These are phyloP conservation scores for Vickermania ingenoplastis DNA, from an alignment of 208 protist genomes.

Conservation along the genomic window DNA sequence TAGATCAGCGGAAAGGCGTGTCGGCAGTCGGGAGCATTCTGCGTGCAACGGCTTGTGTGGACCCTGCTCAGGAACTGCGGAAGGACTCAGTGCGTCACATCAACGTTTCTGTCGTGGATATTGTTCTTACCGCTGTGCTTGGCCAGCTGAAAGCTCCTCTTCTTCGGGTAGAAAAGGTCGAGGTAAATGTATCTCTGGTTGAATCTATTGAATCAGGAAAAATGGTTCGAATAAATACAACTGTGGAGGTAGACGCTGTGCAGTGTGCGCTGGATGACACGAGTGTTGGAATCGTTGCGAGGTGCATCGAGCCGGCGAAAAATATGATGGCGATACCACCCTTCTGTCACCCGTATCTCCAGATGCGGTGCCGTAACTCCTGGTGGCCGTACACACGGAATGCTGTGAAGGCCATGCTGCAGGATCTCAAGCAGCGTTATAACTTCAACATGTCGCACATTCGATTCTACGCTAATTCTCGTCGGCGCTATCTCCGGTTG, in stretches of 20 bases:
- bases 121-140: neutral
- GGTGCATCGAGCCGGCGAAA: neutral
- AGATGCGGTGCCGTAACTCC: constrained; percentile 26
- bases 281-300: neutral
- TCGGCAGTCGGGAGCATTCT: neutral
- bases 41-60: neutral
- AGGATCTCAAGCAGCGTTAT: constrained; percentile 45
- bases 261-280: neutral
- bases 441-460: constrained; percentile 74
- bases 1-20: neutral
- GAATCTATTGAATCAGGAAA: neutral
- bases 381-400: constrained; percentile 45
- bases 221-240: neutral
- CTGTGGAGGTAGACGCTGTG: neutral
- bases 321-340: neutral
- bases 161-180: neutral
- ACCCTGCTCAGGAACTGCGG: neutral
- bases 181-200: neutral
- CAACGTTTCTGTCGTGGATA: neutral
- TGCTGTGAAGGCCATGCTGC: constrained; percentile 40
- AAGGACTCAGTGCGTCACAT: neutral
- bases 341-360: constrained; percentile 30
- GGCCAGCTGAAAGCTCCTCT: neutral
- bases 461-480: constrained; percentile 47
- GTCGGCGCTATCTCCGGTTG: constrained; percentile 53